These are phyloP conservation scores for Alternaria brassicae DNA, from an alignment of 2,329 filamentous ascomycete species.

Conservation along the genomic window DNA sequence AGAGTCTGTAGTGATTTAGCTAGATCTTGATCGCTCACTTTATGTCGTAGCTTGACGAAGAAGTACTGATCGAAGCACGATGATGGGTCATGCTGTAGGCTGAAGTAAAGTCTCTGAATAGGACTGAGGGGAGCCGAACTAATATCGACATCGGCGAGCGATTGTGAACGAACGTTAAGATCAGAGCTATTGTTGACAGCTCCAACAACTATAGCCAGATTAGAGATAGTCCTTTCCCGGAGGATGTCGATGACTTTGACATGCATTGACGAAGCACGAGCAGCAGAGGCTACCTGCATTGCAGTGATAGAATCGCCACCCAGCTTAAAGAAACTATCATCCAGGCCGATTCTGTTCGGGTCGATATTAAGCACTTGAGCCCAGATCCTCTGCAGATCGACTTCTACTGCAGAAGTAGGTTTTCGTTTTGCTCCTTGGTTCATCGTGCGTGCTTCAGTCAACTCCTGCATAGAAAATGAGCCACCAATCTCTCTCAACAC, in stretches of 20 bases:
- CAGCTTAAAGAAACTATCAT: conserved; percentile 25
- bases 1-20: not conserved
- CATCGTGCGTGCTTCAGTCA: conserved; percentile 26
- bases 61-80: conserved; percentile 25
- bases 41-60: not conserved
- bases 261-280: not conserved
- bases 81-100: conserved; percentile 4
- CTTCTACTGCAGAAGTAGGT: not conserved
- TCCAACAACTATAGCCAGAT: not conserved
- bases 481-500: not conserved
- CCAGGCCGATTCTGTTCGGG: conserved; percentile 4
- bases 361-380: conserved; percentile 27
- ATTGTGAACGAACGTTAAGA: too few relatives aligned
- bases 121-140: not conserved
- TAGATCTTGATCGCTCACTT: not conserved
- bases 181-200: not conserved
- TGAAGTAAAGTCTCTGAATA: conserved; percentile 13
- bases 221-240: not conserved
- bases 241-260: not conserved
- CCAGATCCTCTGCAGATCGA: not conserved
- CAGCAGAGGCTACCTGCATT: conserved; percentile 21
- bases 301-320: conserved; percentile 38
- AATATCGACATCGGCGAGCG: not conserved
- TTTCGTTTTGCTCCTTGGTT: not conserved
- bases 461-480: conserved; percentile 35